Percentiles rank a stretch among this genome's conserved stretches.
phyloP scores from a whole-genome alignment of 352 stramenopile genomes.

The Halophytophthora polymorphica region DNA sequence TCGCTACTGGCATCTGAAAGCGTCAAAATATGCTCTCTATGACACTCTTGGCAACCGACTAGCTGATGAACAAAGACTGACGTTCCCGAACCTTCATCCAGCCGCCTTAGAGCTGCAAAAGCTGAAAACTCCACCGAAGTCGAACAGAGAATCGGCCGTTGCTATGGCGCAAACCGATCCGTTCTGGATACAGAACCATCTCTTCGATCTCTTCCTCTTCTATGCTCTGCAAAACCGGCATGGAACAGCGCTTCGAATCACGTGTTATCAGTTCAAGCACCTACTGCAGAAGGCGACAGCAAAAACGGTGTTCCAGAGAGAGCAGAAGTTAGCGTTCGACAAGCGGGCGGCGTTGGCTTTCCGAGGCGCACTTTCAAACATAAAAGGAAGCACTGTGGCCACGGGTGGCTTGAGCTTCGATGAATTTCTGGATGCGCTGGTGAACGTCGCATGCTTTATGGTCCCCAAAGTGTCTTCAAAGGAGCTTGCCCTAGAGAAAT shows the following conservation, averaged over 20 bases:
- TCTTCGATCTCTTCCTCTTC: slow-evolving; percentile 67
- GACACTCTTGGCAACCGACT: slow-evolving; percentile 23
- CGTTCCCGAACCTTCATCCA: slow-evolving; percentile 7
- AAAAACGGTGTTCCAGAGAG: slow-evolving; percentile 14
- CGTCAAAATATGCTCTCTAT: slow-evolving; percentile 40
- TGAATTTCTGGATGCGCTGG: slow-evolving; percentile 57
- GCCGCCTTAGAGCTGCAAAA: slow-evolving; percentile 19
- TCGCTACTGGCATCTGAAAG: slow-evolving; percentile 42
- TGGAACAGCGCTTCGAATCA: slow-evolving; percentile 38
- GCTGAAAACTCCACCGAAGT: not conserved
- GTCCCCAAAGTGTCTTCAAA: slow-evolving; percentile 30
- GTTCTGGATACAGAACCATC: slow-evolving; percentile 54
- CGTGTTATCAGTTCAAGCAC: slow-evolving; percentile 68
- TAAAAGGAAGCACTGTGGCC: slow-evolving; percentile 13
- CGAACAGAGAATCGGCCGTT: not conserved
- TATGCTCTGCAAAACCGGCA: slow-evolving; percentile 54
- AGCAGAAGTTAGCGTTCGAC: slow-evolving; percentile 45
- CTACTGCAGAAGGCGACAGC: slow-evolving; percentile 39
- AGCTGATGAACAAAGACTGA: slow-evolving; percentile 19
- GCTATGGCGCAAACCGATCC: slow-evolving; percentile 19
- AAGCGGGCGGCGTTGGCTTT: slow-evolving; percentile 26
- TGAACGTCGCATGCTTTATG: slow-evolving; percentile 45
- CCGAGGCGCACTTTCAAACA: slow-evolving; percentile 17
- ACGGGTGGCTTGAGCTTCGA: slow-evolving; percentile 37
- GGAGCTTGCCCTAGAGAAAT: slow-evolving; percentile 35